Percentiles rank a stretch among this genome's conserved stretches.
Evolutionary conservation across 2,329 filamentous ascomycete species (phyloP).

Genomic region (Cephalotrichum gorgonifer): DNA sequence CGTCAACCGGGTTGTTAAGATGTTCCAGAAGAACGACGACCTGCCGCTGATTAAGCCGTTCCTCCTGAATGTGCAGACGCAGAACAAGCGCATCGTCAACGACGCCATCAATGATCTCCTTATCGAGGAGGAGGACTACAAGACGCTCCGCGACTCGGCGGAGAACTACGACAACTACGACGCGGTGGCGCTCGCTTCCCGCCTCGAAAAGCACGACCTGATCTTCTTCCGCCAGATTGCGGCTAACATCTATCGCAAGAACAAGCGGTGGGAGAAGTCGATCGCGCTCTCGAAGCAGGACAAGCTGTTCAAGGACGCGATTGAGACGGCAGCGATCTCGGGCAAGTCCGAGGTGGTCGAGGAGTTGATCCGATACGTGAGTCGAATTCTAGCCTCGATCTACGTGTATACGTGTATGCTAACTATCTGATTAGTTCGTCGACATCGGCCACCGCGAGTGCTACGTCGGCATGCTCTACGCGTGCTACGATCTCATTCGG

Average conservation of each 20-base stretch:
- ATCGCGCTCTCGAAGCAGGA: conserved; percentile 97
- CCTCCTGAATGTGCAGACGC: conserved; percentile 86
- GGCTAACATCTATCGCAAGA: conserved; percentile 97
- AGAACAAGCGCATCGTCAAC: conserved; percentile 98
- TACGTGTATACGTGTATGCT: conserved; percentile 3
- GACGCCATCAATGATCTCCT: conserved; percentile 95
- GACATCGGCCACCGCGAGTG: conserved; percentile 98
- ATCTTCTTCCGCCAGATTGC: conserved; percentile 99
- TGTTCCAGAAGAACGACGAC: conserved; percentile 98
- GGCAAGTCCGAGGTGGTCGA: conserved; percentile 87
- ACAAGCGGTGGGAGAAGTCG: conserved; percentile 99
- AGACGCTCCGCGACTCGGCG: conserved; percentile 93
- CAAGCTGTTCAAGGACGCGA: conserved; percentile 98
- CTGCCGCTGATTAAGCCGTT: conserved; percentile 98
- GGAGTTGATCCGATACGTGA: conserved; percentile 91
- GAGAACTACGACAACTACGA: conserved; percentile 99
- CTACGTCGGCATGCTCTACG: conserved; percentile 99
- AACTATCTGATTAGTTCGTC: conserved; percentile 63
- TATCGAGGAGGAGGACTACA: conserved; percentile 98
- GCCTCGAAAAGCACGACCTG: conserved; percentile 92
- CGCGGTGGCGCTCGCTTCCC: conserved; percentile 79
- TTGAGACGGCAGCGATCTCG: conserved; percentile 92
- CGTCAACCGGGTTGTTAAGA: conserved; percentile 96
- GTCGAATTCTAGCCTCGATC: conserved; percentile 36
- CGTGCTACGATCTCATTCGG: conserved; percentile 94